Percentiles rank a stretch among this genome's conserved stretches.
phyloP scores from a whole-genome alignment of 2,329 filamentous ascomycete genomes.

The Lasiodiplodia theobromae region DNA sequence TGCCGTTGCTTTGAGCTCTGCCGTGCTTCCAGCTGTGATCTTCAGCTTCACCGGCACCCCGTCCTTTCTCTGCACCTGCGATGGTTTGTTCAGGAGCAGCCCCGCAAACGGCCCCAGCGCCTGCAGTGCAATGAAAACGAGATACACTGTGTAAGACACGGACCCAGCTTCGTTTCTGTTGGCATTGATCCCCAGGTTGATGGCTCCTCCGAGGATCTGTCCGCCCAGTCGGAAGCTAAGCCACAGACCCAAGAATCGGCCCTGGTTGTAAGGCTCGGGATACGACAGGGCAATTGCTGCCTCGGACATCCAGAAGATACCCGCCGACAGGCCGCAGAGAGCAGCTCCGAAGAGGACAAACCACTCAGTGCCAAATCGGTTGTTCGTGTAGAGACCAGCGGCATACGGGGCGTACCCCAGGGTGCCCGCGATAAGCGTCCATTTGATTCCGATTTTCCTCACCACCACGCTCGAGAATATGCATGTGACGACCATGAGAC shows the following conservation, averaged over 20 bases:
- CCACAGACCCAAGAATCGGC: conserved; percentile 68
- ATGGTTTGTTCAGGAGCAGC: conserved; percentile 67
- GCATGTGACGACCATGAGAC: conserved; percentile 75
- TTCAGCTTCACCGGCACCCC: conserved; percentile 66
- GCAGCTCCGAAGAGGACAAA: conserved; percentile 72
- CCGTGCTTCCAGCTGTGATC: conserved; percentile 63
- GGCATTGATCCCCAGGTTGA: conserved; percentile 72
- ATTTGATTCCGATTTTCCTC: conserved; percentile 73
- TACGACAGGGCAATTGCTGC: conserved; percentile 76
- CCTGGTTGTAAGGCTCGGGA: conserved; percentile 65
- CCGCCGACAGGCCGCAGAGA: conserved; percentile 73
- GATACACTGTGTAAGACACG: conserved; percentile 72
- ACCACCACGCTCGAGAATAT: conserved; percentile 70
- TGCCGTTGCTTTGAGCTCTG: conserved; percentile 66
- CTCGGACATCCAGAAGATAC: conserved; percentile 79
- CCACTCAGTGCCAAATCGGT: conserved; percentile 73
- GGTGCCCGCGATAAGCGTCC: conserved; percentile 74
- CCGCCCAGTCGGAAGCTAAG: conserved; percentile 67
- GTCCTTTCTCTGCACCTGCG: conserved; percentile 69
- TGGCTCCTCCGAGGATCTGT: conserved; percentile 74
- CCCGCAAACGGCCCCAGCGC: conserved; percentile 70
- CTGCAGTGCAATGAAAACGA: conserved; percentile 75
- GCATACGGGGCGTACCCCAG: conserved; percentile 75
- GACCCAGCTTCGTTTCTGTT: conserved; percentile 65
- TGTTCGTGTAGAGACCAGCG: conserved; percentile 75